phyloP scores from a whole-genome alignment of 306 rosid species.

The Pyrus pyrifolia region DNA sequence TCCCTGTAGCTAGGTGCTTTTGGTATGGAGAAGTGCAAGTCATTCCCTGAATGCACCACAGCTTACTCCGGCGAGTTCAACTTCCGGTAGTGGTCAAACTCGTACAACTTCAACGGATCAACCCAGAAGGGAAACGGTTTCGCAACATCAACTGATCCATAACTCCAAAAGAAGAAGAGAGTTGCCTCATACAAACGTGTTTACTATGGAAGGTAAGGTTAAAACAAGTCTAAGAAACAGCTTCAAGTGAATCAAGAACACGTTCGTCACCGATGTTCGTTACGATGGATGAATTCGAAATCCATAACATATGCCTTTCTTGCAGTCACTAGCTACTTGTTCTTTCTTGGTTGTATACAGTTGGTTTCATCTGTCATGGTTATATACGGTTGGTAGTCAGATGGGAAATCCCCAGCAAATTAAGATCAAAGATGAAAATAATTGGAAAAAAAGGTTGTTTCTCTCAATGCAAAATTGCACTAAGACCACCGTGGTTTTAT shows the following conservation, averaged over 20 bases:
- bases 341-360: background rate
- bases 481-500: no score
- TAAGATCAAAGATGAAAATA: no score
- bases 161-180: slow-evolving; percentile 72
- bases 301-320: background rate
- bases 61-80: slow-evolving; percentile 58
- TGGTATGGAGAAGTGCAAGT: slow-evolving; percentile 70
- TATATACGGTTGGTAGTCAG: background rate
- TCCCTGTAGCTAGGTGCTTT: background rate
- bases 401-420: no score
- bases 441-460: no score
- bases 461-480: no score
- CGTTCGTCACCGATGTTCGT: slow-evolving; percentile 50
- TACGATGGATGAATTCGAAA: slow-evolving; percentile 40
- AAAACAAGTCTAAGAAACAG: slow-evolving; percentile 68
- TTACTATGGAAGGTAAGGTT: slow-evolving; percentile 59
- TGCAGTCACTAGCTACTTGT: background rate
- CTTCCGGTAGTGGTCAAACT: slow-evolving; percentile 44
- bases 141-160: slow-evolving; percentile 48
- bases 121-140: slow-evolving; percentile 51
- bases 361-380: background rate
- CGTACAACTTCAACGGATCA: slow-evolving; percentile 74
- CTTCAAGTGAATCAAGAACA: slow-evolving; percentile 90
- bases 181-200: slow-evolving; percentile 59
- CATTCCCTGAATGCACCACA: slow-evolving; percentile 58